A percentile compares a stretch with the other conserved stretches of the same genome.
Conservation (phyloP, 306 rosid genomes). For the Trifolium fragiferum region DNA sequence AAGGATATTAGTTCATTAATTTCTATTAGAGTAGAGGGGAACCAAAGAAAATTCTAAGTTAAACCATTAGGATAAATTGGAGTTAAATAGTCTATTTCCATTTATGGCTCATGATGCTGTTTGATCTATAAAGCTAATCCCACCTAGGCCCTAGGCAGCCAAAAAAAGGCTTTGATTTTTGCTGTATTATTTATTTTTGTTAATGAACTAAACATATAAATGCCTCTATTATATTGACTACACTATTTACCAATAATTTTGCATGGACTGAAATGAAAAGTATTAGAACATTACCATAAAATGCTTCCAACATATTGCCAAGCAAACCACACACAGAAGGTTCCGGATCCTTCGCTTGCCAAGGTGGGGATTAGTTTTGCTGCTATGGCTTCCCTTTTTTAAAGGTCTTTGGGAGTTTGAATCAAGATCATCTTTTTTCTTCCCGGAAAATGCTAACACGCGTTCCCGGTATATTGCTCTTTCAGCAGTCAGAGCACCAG, state of each 20-base stretch:
- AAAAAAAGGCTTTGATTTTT: neutral
- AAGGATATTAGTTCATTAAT: neutral
- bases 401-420: slow-evolving; percentile 37
- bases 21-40: neutral
- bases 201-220: neutral
- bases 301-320: slow-evolving; percentile 81
- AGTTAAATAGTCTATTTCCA: neutral
- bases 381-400: slow-evolving; percentile 39
- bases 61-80: neutral
- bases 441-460: slow-evolving; percentile 57
- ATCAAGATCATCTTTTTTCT: slow-evolving; percentile 79
- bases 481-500: slow-evolving; percentile 66
- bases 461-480: slow-evolving; percentile 59
- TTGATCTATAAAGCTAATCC: neutral
- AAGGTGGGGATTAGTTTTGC: slow-evolving; percentile 37
- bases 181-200: neutral
- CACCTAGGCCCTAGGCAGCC: too few species aligned
- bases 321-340: slow-evolving; percentile 61
- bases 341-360: slow-evolving; percentile 65
- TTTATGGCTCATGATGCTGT: neutral
- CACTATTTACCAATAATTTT: slow-evolving; percentile 9
- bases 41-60: neutral
- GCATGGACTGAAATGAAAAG: slow-evolving; percentile 19
- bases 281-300: slow-evolving; percentile 65
- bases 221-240: slow-evolving; percentile 7